Conservation (phyloP, 805 yeast species). For the Sugiyamaella smithiae region DNA sequence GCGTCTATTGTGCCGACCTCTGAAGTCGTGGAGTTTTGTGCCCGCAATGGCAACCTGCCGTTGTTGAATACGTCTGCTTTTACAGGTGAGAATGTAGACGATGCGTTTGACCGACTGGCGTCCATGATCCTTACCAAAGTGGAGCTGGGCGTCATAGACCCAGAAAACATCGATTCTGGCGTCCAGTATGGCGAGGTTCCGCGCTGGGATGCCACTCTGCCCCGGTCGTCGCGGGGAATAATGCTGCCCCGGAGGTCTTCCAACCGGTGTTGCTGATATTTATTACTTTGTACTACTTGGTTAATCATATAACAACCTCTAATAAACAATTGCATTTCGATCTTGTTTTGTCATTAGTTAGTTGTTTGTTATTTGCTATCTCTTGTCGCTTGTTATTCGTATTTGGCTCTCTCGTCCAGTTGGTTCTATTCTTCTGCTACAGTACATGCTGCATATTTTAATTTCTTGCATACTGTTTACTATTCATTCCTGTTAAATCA, state of each 20-base stretch:
- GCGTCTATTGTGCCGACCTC: constrained; percentile 32
- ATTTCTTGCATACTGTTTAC: too few relatives aligned
- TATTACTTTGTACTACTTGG: neutral
- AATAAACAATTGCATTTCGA: too few relatives aligned
- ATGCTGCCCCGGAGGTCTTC: neutral
- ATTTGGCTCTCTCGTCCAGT: too few relatives aligned
- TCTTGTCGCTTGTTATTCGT: too few relatives aligned
- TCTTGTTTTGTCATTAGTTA: too few relatives aligned
- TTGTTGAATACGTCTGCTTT: constrained; percentile 42
- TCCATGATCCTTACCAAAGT: constrained; percentile 44
- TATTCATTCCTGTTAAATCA: too few relatives aligned
- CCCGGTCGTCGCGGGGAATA: constrained; percentile 2
- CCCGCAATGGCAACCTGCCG: constrained; percentile 37
- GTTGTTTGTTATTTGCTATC: too few relatives aligned
- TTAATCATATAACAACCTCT: too few relatives aligned
- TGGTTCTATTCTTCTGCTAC: too few relatives aligned
- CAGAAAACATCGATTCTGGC: constrained; percentile 45
- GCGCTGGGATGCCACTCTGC: constrained; percentile 33
- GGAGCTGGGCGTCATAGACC: constrained; percentile 48
- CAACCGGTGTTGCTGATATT: constrained; percentile 4
- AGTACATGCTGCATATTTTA: too few relatives aligned
- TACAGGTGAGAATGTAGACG: constrained; percentile 42
- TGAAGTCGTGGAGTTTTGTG: constrained; percentile 37
- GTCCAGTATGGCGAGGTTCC: constrained; percentile 52
- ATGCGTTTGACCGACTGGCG: constrained; percentile 41